These are phyloP conservation scores for Trametes cinnabarina DNA, from an alignment of 768 basidiomycete species.

Conservation along the genomic window DNA sequence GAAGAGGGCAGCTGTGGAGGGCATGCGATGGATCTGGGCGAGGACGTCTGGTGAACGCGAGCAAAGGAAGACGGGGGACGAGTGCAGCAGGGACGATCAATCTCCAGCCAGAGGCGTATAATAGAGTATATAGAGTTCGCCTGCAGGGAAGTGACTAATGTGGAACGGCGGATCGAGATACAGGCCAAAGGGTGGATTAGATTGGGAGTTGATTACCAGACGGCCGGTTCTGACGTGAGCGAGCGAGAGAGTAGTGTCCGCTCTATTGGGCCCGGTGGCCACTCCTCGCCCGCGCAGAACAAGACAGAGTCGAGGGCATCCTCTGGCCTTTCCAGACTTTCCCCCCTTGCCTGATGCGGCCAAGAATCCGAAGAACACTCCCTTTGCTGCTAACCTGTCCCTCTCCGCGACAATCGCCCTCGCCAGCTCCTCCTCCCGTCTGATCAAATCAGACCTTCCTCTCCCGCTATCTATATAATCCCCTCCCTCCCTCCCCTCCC, in stretches of 20 bases:
- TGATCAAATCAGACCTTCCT: conserved; percentile 14
- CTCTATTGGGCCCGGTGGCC: neutral
- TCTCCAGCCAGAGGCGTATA: conserved; percentile 7
- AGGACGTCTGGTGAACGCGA: neutral
- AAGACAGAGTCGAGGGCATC: too few species aligned
- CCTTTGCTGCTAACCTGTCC: conserved; percentile 1
- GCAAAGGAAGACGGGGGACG: neutral
- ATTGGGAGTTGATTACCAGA: conserved; percentile 14
- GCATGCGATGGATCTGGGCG: neutral
- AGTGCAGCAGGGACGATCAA: conserved; percentile 17
- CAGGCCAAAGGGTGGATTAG: neutral
- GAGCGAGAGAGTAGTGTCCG: conserved; percentile 12
- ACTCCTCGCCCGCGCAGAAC: neutral
- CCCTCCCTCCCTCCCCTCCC: conserved; percentile 11
- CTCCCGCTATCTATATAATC: conserved; percentile 22
- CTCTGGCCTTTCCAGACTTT: conserved; percentile 15
- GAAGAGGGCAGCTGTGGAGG: neutral
- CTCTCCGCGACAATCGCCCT: neutral
- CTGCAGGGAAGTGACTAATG: neutral
- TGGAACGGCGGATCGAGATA: neutral
- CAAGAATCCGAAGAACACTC: conserved; percentile 17
- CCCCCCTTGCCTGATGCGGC: conserved; percentile 15
- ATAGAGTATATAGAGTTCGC: conserved; percentile 13
- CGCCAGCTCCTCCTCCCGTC: neutral
- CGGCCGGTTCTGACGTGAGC: neutral